These are phyloP conservation scores for Clavispora phyllophila DNA, from an alignment of 805 yeast species.

Conservation along the genomic window DNA sequence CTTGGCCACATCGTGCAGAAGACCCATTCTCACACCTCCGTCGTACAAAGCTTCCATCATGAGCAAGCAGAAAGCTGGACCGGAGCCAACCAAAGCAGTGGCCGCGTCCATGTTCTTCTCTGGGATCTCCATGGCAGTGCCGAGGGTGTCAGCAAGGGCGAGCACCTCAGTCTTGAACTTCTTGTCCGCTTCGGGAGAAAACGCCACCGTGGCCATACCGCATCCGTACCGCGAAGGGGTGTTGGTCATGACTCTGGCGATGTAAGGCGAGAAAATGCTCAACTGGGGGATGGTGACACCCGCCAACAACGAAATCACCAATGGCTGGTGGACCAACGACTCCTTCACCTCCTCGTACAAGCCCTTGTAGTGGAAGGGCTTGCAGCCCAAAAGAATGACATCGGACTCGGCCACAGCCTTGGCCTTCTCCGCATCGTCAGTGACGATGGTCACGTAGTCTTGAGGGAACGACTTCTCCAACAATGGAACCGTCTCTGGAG, in stretches of 20 bases:
- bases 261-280: constrained; percentile 44
- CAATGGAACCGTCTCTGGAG: constrained; percentile 38
- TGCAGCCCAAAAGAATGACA: constrained; percentile 77
- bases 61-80: constrained; percentile 88
- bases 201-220: constrained; percentile 92
- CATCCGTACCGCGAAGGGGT: constrained; percentile 91
- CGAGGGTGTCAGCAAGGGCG: constrained; percentile 58
- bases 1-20: constrained; percentile 77
- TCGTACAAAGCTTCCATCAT: constrained; percentile 90
- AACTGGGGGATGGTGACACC: constrained; percentile 85
- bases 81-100: constrained; percentile 92
- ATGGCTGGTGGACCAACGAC: constrained; percentile 45
- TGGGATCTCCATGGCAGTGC: constrained; percentile 62
- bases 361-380: constrained; percentile 72
- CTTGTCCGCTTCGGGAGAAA: constrained; percentile 46
- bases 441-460: constrained; percentile 47
- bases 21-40: constrained; percentile 92
- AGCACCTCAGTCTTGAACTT: constrained; percentile 43
- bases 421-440: constrained; percentile 39
- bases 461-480: constrained; percentile 39
- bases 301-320: constrained; percentile 80
- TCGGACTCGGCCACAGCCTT: constrained; percentile 61
- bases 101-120: constrained; percentile 97
- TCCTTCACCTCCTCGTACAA: constrained; percentile 49
- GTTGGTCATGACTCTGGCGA: constrained; percentile 96